Evolutionary conservation across 768 basidiomycete species (phyloP).

Genomic region (Mycena galericulata): DNA sequence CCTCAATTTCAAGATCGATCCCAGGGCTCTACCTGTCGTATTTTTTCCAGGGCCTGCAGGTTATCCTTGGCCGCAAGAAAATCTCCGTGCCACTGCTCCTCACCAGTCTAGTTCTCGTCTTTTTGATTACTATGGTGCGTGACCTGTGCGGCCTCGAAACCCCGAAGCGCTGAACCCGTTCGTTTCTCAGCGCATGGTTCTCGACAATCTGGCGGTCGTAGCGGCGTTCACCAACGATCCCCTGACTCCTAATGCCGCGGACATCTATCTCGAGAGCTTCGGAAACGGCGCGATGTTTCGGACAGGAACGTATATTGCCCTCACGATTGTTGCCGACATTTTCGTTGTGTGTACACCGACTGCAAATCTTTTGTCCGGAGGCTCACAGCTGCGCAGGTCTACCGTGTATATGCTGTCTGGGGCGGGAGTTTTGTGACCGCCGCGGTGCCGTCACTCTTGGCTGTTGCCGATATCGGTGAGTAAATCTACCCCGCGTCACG

Average conservation of each 20-base stretch:
- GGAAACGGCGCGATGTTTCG: constrained; percentile 34
- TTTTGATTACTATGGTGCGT: constrained; percentile 32
- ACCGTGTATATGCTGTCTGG: constrained; percentile 29
- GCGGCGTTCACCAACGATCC: constrained; percentile 29
- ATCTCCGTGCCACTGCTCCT: constrained; percentile 8
- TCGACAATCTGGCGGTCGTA: constrained; percentile 29
- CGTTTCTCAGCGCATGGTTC: constrained; percentile 26
- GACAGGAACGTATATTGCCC: constrained; percentile 31
- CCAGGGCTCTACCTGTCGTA: constrained; percentile 26
- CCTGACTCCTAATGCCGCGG: constrained; percentile 25
- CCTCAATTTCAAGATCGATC: background rate
- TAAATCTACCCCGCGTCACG: no score
- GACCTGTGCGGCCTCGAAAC: no score
- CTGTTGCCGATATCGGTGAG: constrained; percentile 32
- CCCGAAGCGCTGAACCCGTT: background rate
- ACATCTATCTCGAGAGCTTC: constrained; percentile 25
- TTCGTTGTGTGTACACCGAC: constrained; percentile 21
- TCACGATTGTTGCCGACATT: constrained; percentile 34
- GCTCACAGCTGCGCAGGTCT: background rate
- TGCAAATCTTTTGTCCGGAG: no score
- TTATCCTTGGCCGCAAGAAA: constrained; percentile 17
- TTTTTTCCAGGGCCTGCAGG: constrained; percentile 15
- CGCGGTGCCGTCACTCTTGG: constrained; percentile 19
- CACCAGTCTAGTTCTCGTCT: constrained; percentile 22
- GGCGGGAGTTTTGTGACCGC: constrained; percentile 9